phyloP scores from a whole-genome alignment of 2,329 filamentous ascomycete genomes.

The Diatrype stigma region DNA sequence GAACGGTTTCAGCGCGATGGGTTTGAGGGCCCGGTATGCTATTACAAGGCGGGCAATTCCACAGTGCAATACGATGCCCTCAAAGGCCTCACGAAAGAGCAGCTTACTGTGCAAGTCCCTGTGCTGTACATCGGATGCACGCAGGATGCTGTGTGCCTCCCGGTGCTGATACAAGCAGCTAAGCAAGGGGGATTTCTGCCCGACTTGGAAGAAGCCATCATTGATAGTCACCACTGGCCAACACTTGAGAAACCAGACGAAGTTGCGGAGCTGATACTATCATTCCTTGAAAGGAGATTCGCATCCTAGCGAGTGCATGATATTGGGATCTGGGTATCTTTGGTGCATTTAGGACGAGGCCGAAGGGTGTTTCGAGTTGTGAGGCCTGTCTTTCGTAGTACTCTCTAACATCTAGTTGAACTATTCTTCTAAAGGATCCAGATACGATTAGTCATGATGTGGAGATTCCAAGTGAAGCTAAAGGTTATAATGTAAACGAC shows the following conservation, averaged over 20 bases:
- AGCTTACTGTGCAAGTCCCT: constrained; percentile 20
- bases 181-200: constrained; percentile 21
- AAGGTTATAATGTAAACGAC: no score
- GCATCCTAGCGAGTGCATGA: neutral
- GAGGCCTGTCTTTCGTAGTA: no score
- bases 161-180: constrained; percentile 12
- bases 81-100: constrained; percentile 9
- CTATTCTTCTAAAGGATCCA: no score
- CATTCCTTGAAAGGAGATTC: constrained; percentile 7
- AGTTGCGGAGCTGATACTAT: constrained; percentile 1
- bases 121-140: constrained; percentile 22
- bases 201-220: constrained; percentile 16
- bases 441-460: no score
- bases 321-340: no score
- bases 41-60: constrained; percentile 20
- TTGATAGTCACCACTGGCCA: constrained; percentile 27
- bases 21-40: constrained; percentile 25
- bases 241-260: constrained; percentile 24
- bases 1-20: constrained; percentile 20
- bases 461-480: no score
- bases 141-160: constrained; percentile 22
- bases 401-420: no score
- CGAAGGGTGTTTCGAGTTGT: no score
- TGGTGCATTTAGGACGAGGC: no score
- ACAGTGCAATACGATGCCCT: constrained; percentile 20